Evolutionary conservation across 768 basidiomycete species (phyloP).

Genomic region (Kwoniella dejecticola): DNA sequence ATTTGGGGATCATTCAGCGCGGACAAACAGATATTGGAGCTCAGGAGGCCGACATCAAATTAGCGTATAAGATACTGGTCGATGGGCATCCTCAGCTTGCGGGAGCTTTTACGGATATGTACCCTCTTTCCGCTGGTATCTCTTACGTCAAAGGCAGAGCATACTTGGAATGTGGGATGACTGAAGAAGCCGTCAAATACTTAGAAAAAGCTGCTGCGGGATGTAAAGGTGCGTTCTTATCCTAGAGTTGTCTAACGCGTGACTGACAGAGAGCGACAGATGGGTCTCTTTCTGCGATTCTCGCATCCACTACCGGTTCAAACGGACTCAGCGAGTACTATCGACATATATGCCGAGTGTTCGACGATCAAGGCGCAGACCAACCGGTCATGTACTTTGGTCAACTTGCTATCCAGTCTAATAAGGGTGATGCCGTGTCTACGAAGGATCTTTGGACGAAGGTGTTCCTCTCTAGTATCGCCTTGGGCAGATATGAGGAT

Average conservation of each 20-base stretch:
- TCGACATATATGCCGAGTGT: slow-evolving; percentile 72
- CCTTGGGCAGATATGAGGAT: slow-evolving; percentile 76
- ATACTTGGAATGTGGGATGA: slow-evolving; percentile 66
- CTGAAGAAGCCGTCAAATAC: slow-evolving; percentile 71
- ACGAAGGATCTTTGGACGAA: slow-evolving; percentile 75
- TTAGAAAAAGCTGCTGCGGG: slow-evolving; percentile 72
- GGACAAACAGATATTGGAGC: slow-evolving; percentile 43
- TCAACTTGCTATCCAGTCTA: slow-evolving; percentile 75
- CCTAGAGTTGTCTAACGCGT: slow-evolving; percentile 31
- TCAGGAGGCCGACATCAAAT: slow-evolving; percentile 68
- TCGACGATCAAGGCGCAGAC: slow-evolving; percentile 64
- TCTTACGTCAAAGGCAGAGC: slow-evolving; percentile 72
- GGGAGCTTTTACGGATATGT: slow-evolving; percentile 70
- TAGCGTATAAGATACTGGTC: slow-evolving; percentile 70
- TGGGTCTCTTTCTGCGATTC: slow-evolving; percentile 24
- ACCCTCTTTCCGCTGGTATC: slow-evolving; percentile 75
- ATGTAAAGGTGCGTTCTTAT: slow-evolving; percentile 31
- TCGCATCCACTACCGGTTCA: slow-evolving; percentile 8
- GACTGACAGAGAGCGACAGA: slow-evolving; percentile 58
- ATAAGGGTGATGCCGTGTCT: slow-evolving; percentile 60
- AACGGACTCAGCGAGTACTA: slow-evolving; percentile 68
- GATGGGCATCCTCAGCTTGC: slow-evolving; percentile 68
- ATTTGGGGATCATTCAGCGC: slow-evolving; percentile 62
- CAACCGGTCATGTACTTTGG: slow-evolving; percentile 73
- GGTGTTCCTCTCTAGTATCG: slow-evolving; percentile 73